These are phyloP conservation scores for Triticum monococcum DNA, from an alignment of 176 grass and related monocot genomes.

Conservation along the genomic window DNA sequence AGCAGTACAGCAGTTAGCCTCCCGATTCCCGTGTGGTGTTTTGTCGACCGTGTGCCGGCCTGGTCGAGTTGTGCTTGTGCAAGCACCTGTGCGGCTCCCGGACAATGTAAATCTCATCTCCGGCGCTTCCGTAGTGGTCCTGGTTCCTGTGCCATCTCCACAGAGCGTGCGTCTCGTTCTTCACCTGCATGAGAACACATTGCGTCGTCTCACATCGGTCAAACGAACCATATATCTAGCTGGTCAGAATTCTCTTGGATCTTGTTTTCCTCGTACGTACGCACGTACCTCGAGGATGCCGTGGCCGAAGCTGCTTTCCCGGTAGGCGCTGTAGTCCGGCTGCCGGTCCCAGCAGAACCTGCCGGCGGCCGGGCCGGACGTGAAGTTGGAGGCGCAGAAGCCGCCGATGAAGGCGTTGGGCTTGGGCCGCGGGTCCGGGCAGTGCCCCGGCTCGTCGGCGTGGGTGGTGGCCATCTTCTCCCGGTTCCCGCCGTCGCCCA, in stretches of 20 bases:
- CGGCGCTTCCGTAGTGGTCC: conserved; percentile 41
- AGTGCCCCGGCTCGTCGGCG: conserved; percentile 60
- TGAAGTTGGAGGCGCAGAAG: conserved; percentile 61
- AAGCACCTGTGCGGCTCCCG: conserved; percentile 60
- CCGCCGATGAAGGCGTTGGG: not conserved
- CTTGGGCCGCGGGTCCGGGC: conserved; percentile 47
- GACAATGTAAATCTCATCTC: conserved; percentile 78
- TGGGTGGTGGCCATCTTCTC: conserved; percentile 57
- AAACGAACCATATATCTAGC: not conserved
- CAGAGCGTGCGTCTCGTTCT: conserved; percentile 80
- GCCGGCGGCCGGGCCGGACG: conserved; percentile 58
- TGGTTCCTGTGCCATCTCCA: conserved; percentile 92
- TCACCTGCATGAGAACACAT: conserved; percentile 47
- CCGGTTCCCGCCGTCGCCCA: conserved; percentile 11
- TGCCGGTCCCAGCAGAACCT: conserved; percentile 76
- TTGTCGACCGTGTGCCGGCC: not conserved
- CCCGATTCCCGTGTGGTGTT: too few relatives aligned
- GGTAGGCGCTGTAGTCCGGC: conserved; percentile 13
- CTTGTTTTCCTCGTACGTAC: too few relatives aligned
- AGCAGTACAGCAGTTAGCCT: too few relatives aligned
- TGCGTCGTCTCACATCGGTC: not conserved
- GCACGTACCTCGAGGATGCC: conserved; percentile 66
- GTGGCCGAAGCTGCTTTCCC: conserved; percentile 75
- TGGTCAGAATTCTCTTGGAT: not conserved
- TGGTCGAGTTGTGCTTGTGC: not conserved